A percentile compares a stretch with the other conserved stretches of the same genome.
phyloP scores from a whole-genome alignment of 768 basidiomycete species.

The Sarcodon sp. region DNA sequence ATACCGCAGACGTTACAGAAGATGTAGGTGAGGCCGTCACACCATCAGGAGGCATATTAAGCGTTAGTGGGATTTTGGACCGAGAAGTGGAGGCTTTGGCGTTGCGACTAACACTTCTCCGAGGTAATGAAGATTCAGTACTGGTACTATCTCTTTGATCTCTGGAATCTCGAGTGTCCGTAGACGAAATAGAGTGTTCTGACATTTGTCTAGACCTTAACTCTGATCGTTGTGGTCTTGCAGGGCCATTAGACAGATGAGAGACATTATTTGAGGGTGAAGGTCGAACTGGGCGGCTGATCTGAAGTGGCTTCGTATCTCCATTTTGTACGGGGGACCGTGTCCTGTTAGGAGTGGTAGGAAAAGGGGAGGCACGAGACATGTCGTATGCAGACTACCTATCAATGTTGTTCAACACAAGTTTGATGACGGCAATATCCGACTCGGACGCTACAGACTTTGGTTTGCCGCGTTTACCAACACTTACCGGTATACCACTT shows the following conservation, averaged over 20 bases:
- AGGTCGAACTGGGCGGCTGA: constrained; percentile 42
- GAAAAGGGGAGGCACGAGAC: constrained; percentile 49
- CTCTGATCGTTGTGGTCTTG: constrained; percentile 58
- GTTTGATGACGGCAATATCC: not conserved
- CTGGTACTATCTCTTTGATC: constrained; percentile 21
- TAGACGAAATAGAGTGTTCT: constrained; percentile 38
- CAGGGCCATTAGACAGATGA: constrained; percentile 33
- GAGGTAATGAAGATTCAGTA: constrained; percentile 27
- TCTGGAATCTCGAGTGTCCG: constrained; percentile 23
- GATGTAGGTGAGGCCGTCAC: constrained; percentile 14
- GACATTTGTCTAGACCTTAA: constrained; percentile 39
- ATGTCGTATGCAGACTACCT: constrained; percentile 17
- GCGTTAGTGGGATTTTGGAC: constrained; percentile 2
- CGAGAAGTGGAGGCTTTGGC: constrained; percentile 3
- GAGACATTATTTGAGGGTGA: constrained; percentile 35
- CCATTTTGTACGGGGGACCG: constrained; percentile 29
- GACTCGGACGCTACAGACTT: not conserved
- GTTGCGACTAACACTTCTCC: constrained; percentile 10
- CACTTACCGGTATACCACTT: too few species aligned
- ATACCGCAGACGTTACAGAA: constrained; percentile 42
- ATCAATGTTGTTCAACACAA: not conserved
- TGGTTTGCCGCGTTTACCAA: too few species aligned
- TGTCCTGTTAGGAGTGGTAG: constrained; percentile 16
- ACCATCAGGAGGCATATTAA: constrained; percentile 5
- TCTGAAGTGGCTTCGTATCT: constrained; percentile 43